A percentile compares a stretch with the other conserved stretches of the same genome.
These are phyloP conservation scores for Rutstroemia sydowiana DNA, from an alignment of 2,329 filamentous ascomycete genomes.

Conservation along the genomic window DNA sequence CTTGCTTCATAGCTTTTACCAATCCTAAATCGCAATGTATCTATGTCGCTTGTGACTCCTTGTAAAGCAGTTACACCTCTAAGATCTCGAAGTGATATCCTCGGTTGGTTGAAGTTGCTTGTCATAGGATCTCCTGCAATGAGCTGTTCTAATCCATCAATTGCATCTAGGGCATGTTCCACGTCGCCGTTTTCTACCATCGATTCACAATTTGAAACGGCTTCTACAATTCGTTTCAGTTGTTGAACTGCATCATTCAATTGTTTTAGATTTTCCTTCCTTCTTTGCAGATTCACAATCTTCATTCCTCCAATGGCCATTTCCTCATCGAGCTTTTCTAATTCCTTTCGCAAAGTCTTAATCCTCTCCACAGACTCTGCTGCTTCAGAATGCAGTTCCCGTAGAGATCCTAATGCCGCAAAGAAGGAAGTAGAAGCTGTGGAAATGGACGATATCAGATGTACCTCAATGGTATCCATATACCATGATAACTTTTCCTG, in stretches of 20 bases:
- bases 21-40: slow-evolving; percentile 68
- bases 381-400: slow-evolving; percentile 86
- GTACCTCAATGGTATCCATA: slow-evolving; percentile 98
- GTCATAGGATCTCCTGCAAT: slow-evolving; percentile 60
- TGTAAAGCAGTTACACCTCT: slow-evolving; percentile 71
- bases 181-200: slow-evolving; percentile 78
- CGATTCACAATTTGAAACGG: slow-evolving; percentile 68
- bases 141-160: slow-evolving; percentile 71
- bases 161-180: slow-evolving; percentile 68
- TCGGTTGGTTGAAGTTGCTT: slow-evolving; percentile 21
- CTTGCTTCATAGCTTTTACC: slow-evolving; percentile 79
- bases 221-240: slow-evolving; percentile 68
- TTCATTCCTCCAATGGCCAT: slow-evolving; percentile 80
- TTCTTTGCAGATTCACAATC: slow-evolving; percentile 73
- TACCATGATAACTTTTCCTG: slow-evolving; percentile 99
- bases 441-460: slow-evolving; percentile 92
- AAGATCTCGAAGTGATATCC: slow-evolving; percentile 54
- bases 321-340: slow-evolving; percentile 75
- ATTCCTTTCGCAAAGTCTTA: slow-evolving; percentile 68
- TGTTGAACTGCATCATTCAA: slow-evolving; percentile 79
- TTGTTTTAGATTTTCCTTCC: slow-evolving; percentile 76
- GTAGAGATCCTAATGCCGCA: slow-evolving; percentile 81
- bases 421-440: slow-evolving; percentile 95
- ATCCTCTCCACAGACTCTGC: slow-evolving; percentile 86
- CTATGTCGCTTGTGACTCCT: slow-evolving; percentile 70